phyloP scores from a whole-genome alignment of 2,329 filamentous ascomycete species.

The Kalaharituber pfeilii region DNA sequence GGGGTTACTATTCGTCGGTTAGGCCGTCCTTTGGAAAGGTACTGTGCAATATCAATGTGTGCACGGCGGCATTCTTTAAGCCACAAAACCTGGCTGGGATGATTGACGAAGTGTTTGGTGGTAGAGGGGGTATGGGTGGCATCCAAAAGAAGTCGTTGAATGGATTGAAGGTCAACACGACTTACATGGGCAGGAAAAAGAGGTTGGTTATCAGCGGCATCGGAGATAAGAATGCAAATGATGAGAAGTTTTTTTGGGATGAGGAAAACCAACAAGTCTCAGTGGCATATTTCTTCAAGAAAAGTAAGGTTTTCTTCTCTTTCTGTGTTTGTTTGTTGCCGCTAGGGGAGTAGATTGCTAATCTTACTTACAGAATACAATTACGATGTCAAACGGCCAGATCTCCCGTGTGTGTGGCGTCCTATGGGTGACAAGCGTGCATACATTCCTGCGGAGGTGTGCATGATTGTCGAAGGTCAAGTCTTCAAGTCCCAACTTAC shows the following conservation, averaged over 20 bases:
- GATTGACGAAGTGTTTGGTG: slow-evolving; percentile 25
- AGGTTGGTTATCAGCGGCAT: slow-evolving; percentile 25
- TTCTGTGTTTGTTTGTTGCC: neutral
- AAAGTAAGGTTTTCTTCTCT: slow-evolving; percentile 24
- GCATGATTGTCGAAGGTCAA: slow-evolving; percentile 47
- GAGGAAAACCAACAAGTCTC: slow-evolving; percentile 34
- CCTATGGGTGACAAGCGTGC: slow-evolving; percentile 43
- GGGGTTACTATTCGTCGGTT: slow-evolving; percentile 26
- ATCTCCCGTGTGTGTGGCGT: slow-evolving; percentile 26
- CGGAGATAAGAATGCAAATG: slow-evolving; percentile 21
- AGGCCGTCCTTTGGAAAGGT: slow-evolving; percentile 41
- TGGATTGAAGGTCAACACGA: slow-evolving; percentile 28
- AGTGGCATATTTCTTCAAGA: slow-evolving; percentile 30
- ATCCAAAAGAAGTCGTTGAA: slow-evolving; percentile 26
- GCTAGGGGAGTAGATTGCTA: too few relatives aligned
- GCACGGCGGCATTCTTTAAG: slow-evolving; percentile 41
- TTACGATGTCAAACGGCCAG: slow-evolving; percentile 26
- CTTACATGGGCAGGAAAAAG: slow-evolving; percentile 27
- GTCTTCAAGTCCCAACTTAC: slow-evolving; percentile 42
- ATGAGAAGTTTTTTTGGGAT: slow-evolving; percentile 22
- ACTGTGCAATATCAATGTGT: slow-evolving; percentile 46
- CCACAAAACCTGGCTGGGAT: slow-evolving; percentile 28
- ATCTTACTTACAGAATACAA: neutral
- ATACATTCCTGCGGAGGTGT: slow-evolving; percentile 50
- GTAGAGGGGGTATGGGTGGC: slow-evolving; percentile 18